Percentiles rank a stretch among this genome's conserved stretches.
Evolutionary conservation across 2,329 filamentous ascomycete genomes (phyloP).

Genomic region (Verticillium klebahnii): DNA sequence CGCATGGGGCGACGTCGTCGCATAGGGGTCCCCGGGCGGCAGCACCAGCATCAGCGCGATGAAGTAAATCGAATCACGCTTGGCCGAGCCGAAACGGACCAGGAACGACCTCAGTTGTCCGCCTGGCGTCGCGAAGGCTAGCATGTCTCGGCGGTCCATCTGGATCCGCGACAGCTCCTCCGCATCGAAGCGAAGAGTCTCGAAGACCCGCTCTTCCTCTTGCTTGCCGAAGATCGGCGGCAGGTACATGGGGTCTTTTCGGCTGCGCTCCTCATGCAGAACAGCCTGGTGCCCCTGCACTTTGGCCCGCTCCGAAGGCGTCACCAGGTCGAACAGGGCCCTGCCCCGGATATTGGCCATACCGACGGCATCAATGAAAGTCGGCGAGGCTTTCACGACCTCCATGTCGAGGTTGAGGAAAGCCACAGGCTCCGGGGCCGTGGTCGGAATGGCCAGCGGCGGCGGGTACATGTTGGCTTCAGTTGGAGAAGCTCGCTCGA

Average conservation of each 20-base stretch:
- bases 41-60: slow-evolving; percentile 46
- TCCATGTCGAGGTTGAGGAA: slow-evolving; percentile 56
- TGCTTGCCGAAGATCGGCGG: slow-evolving; percentile 56
- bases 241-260: slow-evolving; percentile 57
- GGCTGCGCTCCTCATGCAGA: slow-evolving; percentile 52
- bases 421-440: slow-evolving; percentile 47
- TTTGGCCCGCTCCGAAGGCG: slow-evolving; percentile 46
- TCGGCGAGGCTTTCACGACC: slow-evolving; percentile 49
- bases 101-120: slow-evolving; percentile 46
- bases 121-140: slow-evolving; percentile 49
- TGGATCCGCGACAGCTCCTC: slow-evolving; percentile 50
- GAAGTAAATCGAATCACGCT: slow-evolving; percentile 59
- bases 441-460: slow-evolving; percentile 34
- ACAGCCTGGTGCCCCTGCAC: slow-evolving; percentile 44
- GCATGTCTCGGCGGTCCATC: slow-evolving; percentile 48
- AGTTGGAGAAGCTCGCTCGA: slow-evolving; percentile 43
- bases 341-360: slow-evolving; percentile 40
- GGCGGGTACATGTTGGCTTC: slow-evolving; percentile 46
- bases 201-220: slow-evolving; percentile 51
- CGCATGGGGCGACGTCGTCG: slow-evolving; percentile 39
- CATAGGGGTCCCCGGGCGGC: slow-evolving; percentile 33
- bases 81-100: slow-evolving; percentile 52
- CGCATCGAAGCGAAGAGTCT: slow-evolving; percentile 46
- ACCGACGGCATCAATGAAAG: slow-evolving; percentile 53
- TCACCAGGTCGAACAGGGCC: slow-evolving; percentile 51